A percentile compares a stretch with the other conserved stretches of the same genome.
These are phyloP conservation scores for Vanrija sp. DNA, from an alignment of 1,284 basidiomycete species.

Conservation along the genomic window DNA sequence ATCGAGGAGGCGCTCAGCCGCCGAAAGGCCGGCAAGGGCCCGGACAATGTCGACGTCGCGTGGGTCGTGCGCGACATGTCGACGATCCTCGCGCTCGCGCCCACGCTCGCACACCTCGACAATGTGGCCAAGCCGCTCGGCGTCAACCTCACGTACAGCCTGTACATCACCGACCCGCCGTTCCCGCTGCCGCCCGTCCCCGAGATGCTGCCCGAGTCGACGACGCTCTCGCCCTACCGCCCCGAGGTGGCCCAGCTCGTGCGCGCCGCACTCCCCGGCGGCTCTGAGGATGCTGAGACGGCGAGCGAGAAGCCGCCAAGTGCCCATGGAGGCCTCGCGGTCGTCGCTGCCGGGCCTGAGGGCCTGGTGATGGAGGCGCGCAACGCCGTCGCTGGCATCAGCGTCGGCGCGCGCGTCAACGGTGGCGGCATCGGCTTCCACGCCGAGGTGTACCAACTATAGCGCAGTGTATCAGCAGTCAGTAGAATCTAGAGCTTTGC, in stretches of 20 bases:
- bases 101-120: slow-evolving; percentile 30
- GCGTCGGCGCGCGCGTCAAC: slow-evolving; percentile 23
- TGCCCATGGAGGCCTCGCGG: slow-evolving; percentile 31
- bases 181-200: slow-evolving; percentile 26
- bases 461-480: not conserved
- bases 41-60: slow-evolving; percentile 28
- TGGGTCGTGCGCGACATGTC: slow-evolving; percentile 42
- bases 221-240: slow-evolving; percentile 33
- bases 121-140: slow-evolving; percentile 14
- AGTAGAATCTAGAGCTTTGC: not conserved
- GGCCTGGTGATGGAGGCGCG: slow-evolving; percentile 39
- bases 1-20: slow-evolving; percentile 39
- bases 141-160: slow-evolving; percentile 24
- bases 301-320: not conserved
- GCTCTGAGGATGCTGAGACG: not conserved
- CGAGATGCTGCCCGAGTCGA: slow-evolving; percentile 15
- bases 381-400: slow-evolving; percentile 36
- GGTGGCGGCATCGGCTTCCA: slow-evolving; percentile 39
- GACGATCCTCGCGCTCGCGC: slow-evolving; percentile 35
- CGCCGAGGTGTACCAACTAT: slow-evolving; percentile 41
- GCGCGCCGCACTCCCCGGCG: slow-evolving; percentile 25
- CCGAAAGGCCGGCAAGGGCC: slow-evolving; percentile 17
- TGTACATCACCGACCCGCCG: slow-evolving; percentile 39
- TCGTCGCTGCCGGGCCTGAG: slow-evolving; percentile 43
- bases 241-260: slow-evolving; percentile 38